phyloP scores from a whole-genome alignment of 2,329 filamentous ascomycete genomes.

The Xylariales sp. region DNA sequence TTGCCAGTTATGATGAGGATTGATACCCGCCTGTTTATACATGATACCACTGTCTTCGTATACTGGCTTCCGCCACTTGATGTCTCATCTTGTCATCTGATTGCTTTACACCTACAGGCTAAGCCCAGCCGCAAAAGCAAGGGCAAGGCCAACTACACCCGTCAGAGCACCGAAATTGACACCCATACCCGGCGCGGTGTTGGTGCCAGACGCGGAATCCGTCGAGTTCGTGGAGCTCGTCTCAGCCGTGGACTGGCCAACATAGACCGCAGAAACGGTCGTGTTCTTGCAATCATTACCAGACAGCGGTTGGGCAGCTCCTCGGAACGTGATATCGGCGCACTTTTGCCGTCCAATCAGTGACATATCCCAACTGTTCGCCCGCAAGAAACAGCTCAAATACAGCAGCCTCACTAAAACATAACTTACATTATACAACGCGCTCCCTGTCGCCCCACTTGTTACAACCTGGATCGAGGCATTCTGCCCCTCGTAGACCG shows the following conservation, averaged over 20 bases:
- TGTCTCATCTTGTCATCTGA: too few relatives aligned
- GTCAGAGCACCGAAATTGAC: slow-evolving; percentile 25
- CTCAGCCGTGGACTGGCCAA: slow-evolving; percentile 17
- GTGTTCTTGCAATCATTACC: slow-evolving; percentile 53
- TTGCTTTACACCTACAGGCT: too few relatives aligned
- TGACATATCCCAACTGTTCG: too few relatives aligned
- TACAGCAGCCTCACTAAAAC: too few relatives aligned
- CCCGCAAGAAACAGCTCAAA: too few relatives aligned
- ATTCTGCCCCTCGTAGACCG: slow-evolving; percentile 53
- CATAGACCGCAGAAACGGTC: slow-evolving; percentile 41
- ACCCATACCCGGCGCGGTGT: slow-evolving; percentile 15
- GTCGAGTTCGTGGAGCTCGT: slow-evolving; percentile 2
- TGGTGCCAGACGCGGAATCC: slow-evolving; percentile 10
- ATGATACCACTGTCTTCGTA: too few relatives aligned
- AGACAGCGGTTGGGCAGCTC: slow-evolving; percentile 39
- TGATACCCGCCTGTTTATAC: too few relatives aligned
- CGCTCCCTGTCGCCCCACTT: slow-evolving; percentile 50
- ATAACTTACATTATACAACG: slow-evolving; percentile 60
- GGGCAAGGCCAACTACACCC: slow-evolving; percentile 33
- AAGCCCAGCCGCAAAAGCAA: too few relatives aligned
- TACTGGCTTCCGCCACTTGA: too few relatives aligned
- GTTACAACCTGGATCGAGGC: slow-evolving; percentile 68
- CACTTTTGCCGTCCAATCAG: slow-evolving; percentile 53
- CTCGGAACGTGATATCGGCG: slow-evolving; percentile 66
- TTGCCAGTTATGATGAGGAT: too few relatives aligned